Evolutionary conservation across 192 early-diverging fungal genomes (phyloP).

Genomic region (Phlyctochytrium planicorne): DNA sequence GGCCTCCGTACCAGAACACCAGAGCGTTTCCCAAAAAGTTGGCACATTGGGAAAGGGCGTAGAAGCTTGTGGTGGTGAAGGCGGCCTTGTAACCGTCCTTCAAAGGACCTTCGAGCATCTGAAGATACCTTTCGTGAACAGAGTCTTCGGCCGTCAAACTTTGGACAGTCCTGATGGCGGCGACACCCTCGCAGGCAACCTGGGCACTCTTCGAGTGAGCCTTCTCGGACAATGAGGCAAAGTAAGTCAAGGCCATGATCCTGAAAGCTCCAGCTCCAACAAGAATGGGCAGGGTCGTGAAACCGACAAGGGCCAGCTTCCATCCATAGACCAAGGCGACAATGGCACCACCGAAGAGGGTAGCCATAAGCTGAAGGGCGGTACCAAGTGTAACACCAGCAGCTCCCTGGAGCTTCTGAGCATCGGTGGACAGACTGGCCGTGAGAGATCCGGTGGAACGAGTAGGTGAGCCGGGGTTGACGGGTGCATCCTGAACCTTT

Average conservation of each 20-base stretch:
- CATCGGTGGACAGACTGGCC: slow-evolving; percentile 78
- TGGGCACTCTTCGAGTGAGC: slow-evolving; percentile 79
- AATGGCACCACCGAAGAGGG: slow-evolving; percentile 40
- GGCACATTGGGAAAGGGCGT: slow-evolving; percentile 72
- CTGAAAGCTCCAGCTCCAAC: slow-evolving; percentile 30
- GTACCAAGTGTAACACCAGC: slow-evolving; percentile 50
- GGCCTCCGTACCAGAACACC: slow-evolving; percentile 43
- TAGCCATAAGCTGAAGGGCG: slow-evolving; percentile 49
- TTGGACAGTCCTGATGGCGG: slow-evolving; percentile 82
- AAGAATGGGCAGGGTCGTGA: slow-evolving; percentile 41
- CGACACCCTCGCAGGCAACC: slow-evolving; percentile 79
- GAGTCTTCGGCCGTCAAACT: slow-evolving; percentile 68
- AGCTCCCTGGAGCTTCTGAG: slow-evolving; percentile 48
- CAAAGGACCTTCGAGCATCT: slow-evolving; percentile 66
- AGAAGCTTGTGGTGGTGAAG: slow-evolving; percentile 61
- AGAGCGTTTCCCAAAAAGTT: slow-evolving; percentile 74
- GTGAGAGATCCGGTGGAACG: slow-evolving; percentile 68
- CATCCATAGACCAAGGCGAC: slow-evolving; percentile 65
- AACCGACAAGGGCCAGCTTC: slow-evolving; percentile 77
- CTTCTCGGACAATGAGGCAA: slow-evolving; percentile 50
- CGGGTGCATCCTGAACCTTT: background rate
- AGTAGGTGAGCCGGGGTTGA: slow-evolving; percentile 19
- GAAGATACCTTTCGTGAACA: slow-evolving; percentile 66
- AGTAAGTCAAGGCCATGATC: slow-evolving; percentile 26
- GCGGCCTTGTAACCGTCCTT: slow-evolving; percentile 61